Percentiles rank a stretch among this genome's conserved stretches.
Conservation (phyloP, 202 grass and related monocot species). For the Schoenoplectus tabernaemontani region DNA sequence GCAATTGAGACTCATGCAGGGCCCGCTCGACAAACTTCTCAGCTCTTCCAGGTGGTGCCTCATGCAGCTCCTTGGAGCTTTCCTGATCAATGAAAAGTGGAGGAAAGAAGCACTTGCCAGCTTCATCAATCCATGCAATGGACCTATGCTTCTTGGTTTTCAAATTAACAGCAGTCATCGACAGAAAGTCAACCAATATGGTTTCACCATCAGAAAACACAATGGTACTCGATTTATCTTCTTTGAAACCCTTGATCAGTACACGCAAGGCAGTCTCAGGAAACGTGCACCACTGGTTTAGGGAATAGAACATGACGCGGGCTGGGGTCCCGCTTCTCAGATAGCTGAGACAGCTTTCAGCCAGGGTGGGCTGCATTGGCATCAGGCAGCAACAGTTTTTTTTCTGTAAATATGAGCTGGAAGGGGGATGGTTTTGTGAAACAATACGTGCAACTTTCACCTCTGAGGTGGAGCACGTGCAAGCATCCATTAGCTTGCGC, state of each 20-base stretch:
- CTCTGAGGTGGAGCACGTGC: slow-evolving; percentile 34
- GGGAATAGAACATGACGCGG: slow-evolving; percentile 58
- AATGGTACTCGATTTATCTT: slow-evolving; percentile 45
- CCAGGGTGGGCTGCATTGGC: slow-evolving; percentile 41
- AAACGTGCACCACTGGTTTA: slow-evolving; percentile 52
- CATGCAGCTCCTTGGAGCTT: slow-evolving; percentile 25
- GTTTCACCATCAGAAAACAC: slow-evolving; percentile 44
- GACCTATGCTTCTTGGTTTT: slow-evolving; percentile 61
- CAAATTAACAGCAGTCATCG: slow-evolving; percentile 65
- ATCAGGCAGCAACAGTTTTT: slow-evolving; percentile 36
- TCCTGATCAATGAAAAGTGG: slow-evolving; percentile 59
- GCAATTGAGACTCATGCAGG: not conserved
- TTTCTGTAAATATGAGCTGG: slow-evolving; percentile 35
- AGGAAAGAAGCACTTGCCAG: slow-evolving; percentile 64
- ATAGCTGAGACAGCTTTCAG: slow-evolving; percentile 61
- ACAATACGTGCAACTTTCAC: slow-evolving; percentile 31
- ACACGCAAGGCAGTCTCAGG: slow-evolving; percentile 48
- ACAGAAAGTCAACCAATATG: slow-evolving; percentile 70
- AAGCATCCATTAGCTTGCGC: slow-evolving; percentile 49
- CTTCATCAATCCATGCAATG: slow-evolving; percentile 79
- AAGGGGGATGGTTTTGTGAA: slow-evolving; percentile 31
- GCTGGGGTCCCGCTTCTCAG: slow-evolving; percentile 48
- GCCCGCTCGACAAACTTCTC: slow-evolving; percentile 3
- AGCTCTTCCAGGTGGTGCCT: slow-evolving; percentile 18
- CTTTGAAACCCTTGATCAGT: slow-evolving; percentile 54